Conservation (phyloP, 352 stramenopile species). For the Phytophthora sp. region DNA sequence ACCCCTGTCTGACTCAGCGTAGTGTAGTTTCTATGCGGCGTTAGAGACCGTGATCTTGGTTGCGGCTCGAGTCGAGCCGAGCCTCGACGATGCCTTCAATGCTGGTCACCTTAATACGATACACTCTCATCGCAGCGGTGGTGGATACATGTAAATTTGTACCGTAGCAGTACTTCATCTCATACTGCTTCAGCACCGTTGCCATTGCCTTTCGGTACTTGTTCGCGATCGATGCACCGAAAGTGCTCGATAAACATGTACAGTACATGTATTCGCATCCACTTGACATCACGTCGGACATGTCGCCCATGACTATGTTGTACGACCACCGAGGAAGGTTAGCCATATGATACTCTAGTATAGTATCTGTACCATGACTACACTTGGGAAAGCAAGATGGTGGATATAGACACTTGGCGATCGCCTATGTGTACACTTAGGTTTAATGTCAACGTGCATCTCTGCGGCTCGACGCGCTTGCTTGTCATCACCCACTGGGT, state of each 20-base stretch:
- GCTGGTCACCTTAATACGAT: too few species aligned
- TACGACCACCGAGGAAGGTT: constrained; percentile 3
- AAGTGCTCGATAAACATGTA: constrained; percentile 4
- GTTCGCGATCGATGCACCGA: constrained; percentile 16
- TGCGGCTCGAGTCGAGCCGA: too few species aligned
- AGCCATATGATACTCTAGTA: not conserved
- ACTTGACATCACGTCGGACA: not conserved
- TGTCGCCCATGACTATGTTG: too few species aligned
- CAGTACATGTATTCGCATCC: not conserved
- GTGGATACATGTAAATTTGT: too few species aligned
- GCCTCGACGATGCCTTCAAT: too few species aligned
- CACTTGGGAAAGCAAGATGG: not conserved
- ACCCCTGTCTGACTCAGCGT: not conserved
- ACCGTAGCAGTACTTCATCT: too few species aligned
- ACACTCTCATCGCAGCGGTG: not conserved
- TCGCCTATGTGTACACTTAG: constrained; percentile 34
- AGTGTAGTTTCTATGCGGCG: not conserved
- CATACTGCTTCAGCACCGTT: too few species aligned
- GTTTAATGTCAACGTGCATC: constrained; percentile 28
- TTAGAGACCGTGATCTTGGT: not conserved
- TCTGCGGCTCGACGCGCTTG: not conserved
- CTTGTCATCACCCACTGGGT: not conserved
- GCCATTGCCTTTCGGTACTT: constrained; percentile 7
- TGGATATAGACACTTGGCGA: constrained; percentile 15
- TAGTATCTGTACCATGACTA: too few species aligned